Percentiles rank a stretch among this genome's conserved stretches.
These are phyloP conservation scores for Fusarium odoratissimum DNA, from an alignment of 2,329 filamentous ascomycete species.

Conservation along the genomic window DNA sequence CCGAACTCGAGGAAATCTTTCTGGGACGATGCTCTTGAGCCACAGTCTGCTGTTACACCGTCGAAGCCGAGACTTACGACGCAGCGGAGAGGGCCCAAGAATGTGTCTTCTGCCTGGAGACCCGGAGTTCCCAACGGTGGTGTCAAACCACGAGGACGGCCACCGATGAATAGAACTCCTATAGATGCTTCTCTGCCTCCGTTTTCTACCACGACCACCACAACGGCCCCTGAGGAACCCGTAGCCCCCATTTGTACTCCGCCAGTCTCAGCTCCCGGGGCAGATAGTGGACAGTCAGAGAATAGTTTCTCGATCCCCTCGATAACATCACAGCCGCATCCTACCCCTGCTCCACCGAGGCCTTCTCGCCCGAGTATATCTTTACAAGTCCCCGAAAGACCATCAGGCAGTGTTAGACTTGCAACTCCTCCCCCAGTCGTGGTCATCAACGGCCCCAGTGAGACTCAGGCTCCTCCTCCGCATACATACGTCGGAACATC, in stretches of 20 bases:
- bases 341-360: conserved; percentile 31
- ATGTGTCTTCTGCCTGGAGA: conserved; percentile 92
- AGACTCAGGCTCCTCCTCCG: not conserved
- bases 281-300: conserved; percentile 1
- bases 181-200: conserved; percentile 62
- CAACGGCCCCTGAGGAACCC: conserved; percentile 20
- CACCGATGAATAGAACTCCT: conserved; percentile 72
- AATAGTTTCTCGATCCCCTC: conserved; percentile 14
- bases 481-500: conserved; percentile 4
- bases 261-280: conserved; percentile 3
- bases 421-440: conserved; percentile 66
- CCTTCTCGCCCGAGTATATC: conserved; percentile 54
- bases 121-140: conserved; percentile 69
- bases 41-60: conserved; percentile 79
- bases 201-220: conserved; percentile 20
- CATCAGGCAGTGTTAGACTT: conserved; percentile 69
- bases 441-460: conserved; percentile 33
- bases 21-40: conserved; percentile 70
- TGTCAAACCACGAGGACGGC: conserved; percentile 82
- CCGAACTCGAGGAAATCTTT: conserved; percentile 66
- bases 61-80: conserved; percentile 61
- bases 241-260: conserved; percentile 9
- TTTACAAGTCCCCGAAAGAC: conserved; percentile 61
- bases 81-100: conserved; percentile 79
- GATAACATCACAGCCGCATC: conserved; percentile 24